Percentiles rank a stretch among this genome's conserved stretches.
Conservation (phyloP, 805 yeast species). For the Metschnikowia noctiluminum region DNA sequence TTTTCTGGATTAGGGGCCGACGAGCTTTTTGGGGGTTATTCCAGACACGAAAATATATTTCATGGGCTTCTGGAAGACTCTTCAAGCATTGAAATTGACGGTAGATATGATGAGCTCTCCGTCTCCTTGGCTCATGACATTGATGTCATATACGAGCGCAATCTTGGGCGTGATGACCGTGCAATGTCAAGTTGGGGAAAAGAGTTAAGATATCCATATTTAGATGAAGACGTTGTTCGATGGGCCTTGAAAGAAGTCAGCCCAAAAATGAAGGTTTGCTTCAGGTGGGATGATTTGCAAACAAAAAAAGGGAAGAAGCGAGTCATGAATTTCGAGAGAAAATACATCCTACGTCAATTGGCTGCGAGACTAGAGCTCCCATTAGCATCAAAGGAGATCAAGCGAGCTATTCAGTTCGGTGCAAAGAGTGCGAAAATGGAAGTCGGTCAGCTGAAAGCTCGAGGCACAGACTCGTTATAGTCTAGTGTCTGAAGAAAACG, state of each 20-base stretch:
- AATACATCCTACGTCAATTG: slow-evolving; percentile 57
- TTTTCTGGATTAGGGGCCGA: slow-evolving; percentile 97
- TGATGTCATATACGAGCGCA: slow-evolving; percentile 68
- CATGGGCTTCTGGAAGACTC: slow-evolving; percentile 22
- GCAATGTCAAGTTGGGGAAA: slow-evolving; percentile 84
- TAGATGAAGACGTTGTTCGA: slow-evolving; percentile 59
- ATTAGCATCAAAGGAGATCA: slow-evolving; percentile 68
- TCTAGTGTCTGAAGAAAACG: neutral
- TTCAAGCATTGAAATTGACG: slow-evolving; percentile 14
- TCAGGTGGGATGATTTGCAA: slow-evolving; percentile 21
- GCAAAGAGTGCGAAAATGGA: slow-evolving; percentile 94
- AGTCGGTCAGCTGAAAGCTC: slow-evolving; percentile 66
- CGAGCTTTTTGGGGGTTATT: slow-evolving; percentile 94
- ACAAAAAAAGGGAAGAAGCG: slow-evolving; percentile 28
- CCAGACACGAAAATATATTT: slow-evolving; percentile 66
- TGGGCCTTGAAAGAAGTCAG: slow-evolving; percentile 48
- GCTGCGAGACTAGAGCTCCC: slow-evolving; percentile 51
- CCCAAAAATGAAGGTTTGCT: slow-evolving; percentile 42
- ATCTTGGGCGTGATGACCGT: slow-evolving; percentile 88
- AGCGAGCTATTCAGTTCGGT: slow-evolving; percentile 96
- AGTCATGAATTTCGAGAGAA: slow-evolving; percentile 34
- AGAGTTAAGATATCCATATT: slow-evolving; percentile 84
- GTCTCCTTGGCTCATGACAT: slow-evolving; percentile 69
- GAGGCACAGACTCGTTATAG: slow-evolving; percentile 60
- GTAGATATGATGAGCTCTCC: slow-evolving; percentile 41